A percentile compares a stretch with the other conserved stretches of the same genome.
phyloP scores from a whole-genome alignment of 2,329 filamentous ascomycete species.

The Paraphaeosphaeria sporulosa region DNA sequence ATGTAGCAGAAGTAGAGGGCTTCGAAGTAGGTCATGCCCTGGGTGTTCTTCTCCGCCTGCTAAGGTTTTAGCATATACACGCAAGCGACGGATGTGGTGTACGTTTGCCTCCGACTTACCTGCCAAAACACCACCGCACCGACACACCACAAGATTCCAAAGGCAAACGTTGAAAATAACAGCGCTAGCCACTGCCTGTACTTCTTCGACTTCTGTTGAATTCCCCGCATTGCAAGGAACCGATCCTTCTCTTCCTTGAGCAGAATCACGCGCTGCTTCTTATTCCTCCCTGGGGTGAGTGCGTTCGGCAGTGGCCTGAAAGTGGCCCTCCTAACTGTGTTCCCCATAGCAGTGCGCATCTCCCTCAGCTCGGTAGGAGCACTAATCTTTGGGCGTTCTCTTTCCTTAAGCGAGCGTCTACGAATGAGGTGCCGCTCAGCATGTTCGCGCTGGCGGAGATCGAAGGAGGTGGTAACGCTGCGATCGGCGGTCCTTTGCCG shows the following conservation, averaged over 20 bases:
- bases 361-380: constrained; percentile 32
- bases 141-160: constrained; percentile 78
- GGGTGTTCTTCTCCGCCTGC: constrained; percentile 59
- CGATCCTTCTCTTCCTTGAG: constrained; percentile 69
- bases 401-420: constrained; percentile 19
- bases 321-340: constrained; percentile 16
- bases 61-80: neutral
- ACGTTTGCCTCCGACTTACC: neutral
- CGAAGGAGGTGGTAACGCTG: constrained; percentile 61
- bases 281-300: constrained; percentile 16
- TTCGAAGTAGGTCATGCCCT: constrained; percentile 75
- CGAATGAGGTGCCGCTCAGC: constrained; percentile 33
- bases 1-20: constrained; percentile 87
- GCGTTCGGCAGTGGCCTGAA: constrained; percentile 20
- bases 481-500: constrained; percentile 63
- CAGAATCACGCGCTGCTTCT: constrained; percentile 59
- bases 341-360: constrained; percentile 31
- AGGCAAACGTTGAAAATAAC: constrained; percentile 70
- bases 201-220: constrained; percentile 70
- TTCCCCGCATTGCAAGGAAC: constrained; percentile 81
- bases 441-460: constrained; percentile 51
- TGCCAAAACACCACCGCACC: constrained; percentile 79
- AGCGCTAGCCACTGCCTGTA: constrained; percentile 80
- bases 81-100: neutral
- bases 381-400: constrained; percentile 31